A percentile compares a stretch with the other conserved stretches of the same genome.
Evolutionary conservation across 2,329 filamentous ascomycete species (phyloP).

Genomic region (Boeremia lycopersici): DNA sequence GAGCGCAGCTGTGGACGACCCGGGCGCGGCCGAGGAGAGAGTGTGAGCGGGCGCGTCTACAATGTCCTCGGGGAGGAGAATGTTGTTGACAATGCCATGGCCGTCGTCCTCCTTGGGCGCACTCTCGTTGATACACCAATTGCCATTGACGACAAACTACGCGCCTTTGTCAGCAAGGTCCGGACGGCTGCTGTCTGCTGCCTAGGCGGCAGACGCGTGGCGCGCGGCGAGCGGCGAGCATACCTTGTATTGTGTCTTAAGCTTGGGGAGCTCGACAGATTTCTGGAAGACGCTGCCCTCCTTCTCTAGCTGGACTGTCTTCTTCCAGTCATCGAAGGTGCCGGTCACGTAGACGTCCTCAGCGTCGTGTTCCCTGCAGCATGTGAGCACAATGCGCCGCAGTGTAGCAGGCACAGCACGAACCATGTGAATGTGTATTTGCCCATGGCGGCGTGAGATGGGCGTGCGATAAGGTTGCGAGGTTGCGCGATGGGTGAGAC

Average conservation of each 20-base stretch:
- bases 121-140: constrained; percentile 83
- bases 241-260: constrained; percentile 95
- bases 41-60: constrained; percentile 56
- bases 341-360: constrained; percentile 93
- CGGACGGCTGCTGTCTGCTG: constrained; percentile 6
- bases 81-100: constrained; percentile 89
- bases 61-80: constrained; percentile 78
- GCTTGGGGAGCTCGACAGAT: constrained; percentile 72
- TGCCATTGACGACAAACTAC: constrained; percentile 93
- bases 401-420: constrained; percentile 41
- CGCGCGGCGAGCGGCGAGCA: constrained; percentile 29
- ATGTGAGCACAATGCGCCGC: constrained; percentile 24
- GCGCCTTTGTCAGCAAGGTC: constrained; percentile 24
- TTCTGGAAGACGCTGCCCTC: constrained; percentile 75
- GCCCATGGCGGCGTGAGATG: constrained; percentile 58
- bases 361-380: constrained; percentile 76
- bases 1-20: constrained; percentile 73
- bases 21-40: constrained; percentile 71
- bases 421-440: constrained; percentile 75
- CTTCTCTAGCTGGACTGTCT: constrained; percentile 82
- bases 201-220: constrained; percentile 8
- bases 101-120: constrained; percentile 83
- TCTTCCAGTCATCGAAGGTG: constrained; percentile 92
- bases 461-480: constrained; percentile 21
- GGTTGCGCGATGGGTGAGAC: constrained; percentile 32